Base-by-base conservation (phyloP, 2,329 filamentous ascomycete species). In the Ustulina deusta region DNA sequence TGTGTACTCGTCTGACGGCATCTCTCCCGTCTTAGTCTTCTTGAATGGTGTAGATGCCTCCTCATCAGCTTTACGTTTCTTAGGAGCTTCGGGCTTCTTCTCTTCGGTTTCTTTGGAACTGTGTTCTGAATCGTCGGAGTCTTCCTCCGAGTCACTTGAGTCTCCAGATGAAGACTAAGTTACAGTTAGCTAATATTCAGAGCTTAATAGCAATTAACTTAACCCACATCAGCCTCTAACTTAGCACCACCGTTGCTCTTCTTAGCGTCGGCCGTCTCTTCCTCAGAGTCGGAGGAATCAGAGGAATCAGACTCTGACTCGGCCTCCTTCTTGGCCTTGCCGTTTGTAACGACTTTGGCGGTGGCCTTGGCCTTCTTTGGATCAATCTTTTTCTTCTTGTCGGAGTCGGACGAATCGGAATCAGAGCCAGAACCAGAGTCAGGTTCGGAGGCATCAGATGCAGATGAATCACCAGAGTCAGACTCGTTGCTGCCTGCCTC, bases 51-150 rank as follows among this genome's bases (percentile, higher is more conserved):
- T 38, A 22, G 65, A 27, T 40, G 66, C 63, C 63, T 76, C 75
- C 61, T 76, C 74, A 57, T 77, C 75, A 34, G 75, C 83, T 72
- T 85, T 84, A 64, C 80, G 81, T 81, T 84, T 81, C 79, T 85
- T 78, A 70, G 71, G 40, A 15, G 66, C 40, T 51, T 71, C 71
- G 13, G 64, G 7, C 59, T 70, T 68, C 55, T 70, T 66, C 46
- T 80, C 76, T 51, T 78, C 75, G 48, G 72, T 76, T 60, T 78
- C 78, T 40, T 76, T 70, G 17, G 57, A 66, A n/a, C 73, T 70
- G 9, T 73, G 69, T 40, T 80, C 76, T 27, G 76, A 78, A 57
- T 78, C 74, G 25, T 79, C 75, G 49, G 79, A 80, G 63, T 79
- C 70, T 44, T 74, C 72, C 52, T 61, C 57, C n/a, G 29, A 65